These are phyloP conservation scores for Claviceps quebecensis DNA, from an alignment of 2,329 filamentous ascomycete species.

Conservation along the genomic window DNA sequence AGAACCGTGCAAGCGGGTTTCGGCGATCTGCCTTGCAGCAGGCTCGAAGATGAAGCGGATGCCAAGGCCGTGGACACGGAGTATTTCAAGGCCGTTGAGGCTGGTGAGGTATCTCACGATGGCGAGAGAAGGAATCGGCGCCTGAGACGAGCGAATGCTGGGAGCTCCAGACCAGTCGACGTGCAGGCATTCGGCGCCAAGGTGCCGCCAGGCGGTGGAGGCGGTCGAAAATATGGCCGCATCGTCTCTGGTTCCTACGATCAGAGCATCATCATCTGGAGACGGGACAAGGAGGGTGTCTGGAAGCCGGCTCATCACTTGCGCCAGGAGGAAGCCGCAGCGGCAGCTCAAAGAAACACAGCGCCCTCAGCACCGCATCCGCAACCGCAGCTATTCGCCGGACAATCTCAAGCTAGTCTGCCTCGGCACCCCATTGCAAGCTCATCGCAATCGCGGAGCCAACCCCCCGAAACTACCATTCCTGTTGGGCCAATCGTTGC, in stretches of 20 bases:
- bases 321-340: slow-evolving; percentile 56
- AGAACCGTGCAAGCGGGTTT: slow-evolving; percentile 92
- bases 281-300: slow-evolving; percentile 66
- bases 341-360: slow-evolving; percentile 28
- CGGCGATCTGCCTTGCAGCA: slow-evolving; percentile 71
- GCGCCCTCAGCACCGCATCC: neutral
- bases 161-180: slow-evolving; percentile 60
- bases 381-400: neutral
- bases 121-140: slow-evolving; percentile 18
- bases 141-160: slow-evolving; percentile 45
- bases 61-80: slow-evolving; percentile 59
- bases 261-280: slow-evolving; percentile 91
- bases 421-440: neutral
- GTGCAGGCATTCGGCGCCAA: slow-evolving; percentile 72
- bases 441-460: neutral
- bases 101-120: slow-evolving; percentile 30
- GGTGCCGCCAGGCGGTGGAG: slow-evolving; percentile 80
- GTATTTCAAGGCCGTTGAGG: slow-evolving; percentile 50
- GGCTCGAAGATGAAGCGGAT: slow-evolving; percentile 57
- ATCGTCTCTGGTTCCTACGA: slow-evolving; percentile 97
- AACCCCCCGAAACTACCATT: neutral
- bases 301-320: slow-evolving; percentile 71
- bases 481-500: neutral
- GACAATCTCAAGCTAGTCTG: neutral
- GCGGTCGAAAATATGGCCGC: slow-evolving; percentile 77